Percentiles rank a stretch among this genome's conserved stretches.
Evolutionary conservation across 495 filamentous ascomycete species (phyloP).

Genomic region (Penicillium diatomitis): DNA sequence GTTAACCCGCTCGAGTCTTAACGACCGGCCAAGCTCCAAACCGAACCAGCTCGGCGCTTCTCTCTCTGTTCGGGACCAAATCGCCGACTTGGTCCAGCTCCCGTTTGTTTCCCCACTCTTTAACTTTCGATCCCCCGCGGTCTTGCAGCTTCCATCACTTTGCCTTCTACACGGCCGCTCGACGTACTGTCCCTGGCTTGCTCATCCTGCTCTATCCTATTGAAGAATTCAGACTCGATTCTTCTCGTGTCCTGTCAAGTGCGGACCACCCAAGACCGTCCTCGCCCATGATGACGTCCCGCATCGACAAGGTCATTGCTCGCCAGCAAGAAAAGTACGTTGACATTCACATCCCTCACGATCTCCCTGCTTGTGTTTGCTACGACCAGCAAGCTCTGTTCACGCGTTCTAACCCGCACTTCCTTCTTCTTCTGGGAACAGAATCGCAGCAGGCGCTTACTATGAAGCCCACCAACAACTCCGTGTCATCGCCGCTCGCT

Average conservation of each 20-base stretch:
- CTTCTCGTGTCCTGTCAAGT: neutral
- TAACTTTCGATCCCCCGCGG: no score
- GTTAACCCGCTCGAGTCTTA: no score
- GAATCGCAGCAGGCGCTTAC: constrained; percentile 84
- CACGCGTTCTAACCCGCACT: constrained; percentile 1
- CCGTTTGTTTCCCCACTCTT: no score
- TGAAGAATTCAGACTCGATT: neutral
- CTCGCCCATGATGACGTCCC: constrained; percentile 42
- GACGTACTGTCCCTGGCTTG: no score
- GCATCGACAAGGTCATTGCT: constrained; percentile 66
- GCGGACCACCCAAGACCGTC: neutral
- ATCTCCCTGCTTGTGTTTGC: neutral
- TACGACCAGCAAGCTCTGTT: no score
- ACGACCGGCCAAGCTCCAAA: no score
- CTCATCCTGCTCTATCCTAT: no score
- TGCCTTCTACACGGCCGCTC: no score
- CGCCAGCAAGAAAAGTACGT: constrained; percentile 60
- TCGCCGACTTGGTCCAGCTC: no score
- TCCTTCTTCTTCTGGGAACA: constrained; percentile 20
- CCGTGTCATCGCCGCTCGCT: constrained; percentile 84
- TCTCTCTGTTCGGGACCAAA: no score
- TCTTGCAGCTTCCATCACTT: no score
- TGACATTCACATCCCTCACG: neutral
- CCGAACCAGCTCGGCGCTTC: no score
- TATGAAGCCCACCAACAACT: constrained; percentile 99